phyloP scores from a whole-genome alignment of 331 rosid species.

The Stylosanthes scabra region DNA sequence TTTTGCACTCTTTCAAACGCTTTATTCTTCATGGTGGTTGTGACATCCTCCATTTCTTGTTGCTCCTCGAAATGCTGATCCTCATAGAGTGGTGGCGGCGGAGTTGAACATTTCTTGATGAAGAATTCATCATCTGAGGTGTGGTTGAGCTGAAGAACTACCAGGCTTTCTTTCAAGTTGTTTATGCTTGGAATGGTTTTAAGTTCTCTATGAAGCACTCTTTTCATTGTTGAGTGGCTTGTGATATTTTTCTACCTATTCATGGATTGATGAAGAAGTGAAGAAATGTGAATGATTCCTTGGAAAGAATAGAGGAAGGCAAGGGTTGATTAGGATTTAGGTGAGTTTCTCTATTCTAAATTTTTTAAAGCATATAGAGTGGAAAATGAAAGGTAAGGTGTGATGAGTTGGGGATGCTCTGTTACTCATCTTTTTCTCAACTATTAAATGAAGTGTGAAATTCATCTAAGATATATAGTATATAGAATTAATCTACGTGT shows the following conservation, averaged over 20 bases:
- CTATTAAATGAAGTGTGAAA: too few species aligned
- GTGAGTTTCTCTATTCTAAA: slow-evolving; percentile 39
- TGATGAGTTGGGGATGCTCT: slow-evolving; percentile 52
- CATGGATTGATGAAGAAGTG: slow-evolving; percentile 9
- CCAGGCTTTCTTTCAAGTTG: slow-evolving; percentile 63
- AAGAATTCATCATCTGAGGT: slow-evolving; percentile 46
- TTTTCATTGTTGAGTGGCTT: slow-evolving; percentile 54
- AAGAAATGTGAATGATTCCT: slow-evolving; percentile 45
- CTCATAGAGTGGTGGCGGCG: slow-evolving; percentile 41
- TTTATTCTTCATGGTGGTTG: slow-evolving; percentile 31
- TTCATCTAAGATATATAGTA: too few species aligned
- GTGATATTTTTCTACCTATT: slow-evolving; percentile 14
- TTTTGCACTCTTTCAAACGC: slow-evolving; percentile 20
- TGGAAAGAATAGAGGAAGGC: slow-evolving; percentile 38
- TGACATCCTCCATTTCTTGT: slow-evolving; percentile 49
- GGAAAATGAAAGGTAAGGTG: slow-evolving; percentile 48
- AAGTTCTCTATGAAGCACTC: slow-evolving; percentile 61
- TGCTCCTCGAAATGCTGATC: slow-evolving; percentile 53
- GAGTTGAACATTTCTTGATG: slow-evolving; percentile 49
- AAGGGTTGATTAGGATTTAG: slow-evolving; percentile 36
- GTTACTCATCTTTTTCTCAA: background rate
- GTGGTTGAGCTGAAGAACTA: slow-evolving; percentile 53
- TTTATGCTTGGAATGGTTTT: slow-evolving; percentile 62
- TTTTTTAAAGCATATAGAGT: slow-evolving; percentile 50
- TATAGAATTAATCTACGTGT: too few species aligned